These are phyloP conservation scores for Eucalyptus leucophloia DNA, from an alignment of 345 rosid species.

Conservation along the genomic window DNA sequence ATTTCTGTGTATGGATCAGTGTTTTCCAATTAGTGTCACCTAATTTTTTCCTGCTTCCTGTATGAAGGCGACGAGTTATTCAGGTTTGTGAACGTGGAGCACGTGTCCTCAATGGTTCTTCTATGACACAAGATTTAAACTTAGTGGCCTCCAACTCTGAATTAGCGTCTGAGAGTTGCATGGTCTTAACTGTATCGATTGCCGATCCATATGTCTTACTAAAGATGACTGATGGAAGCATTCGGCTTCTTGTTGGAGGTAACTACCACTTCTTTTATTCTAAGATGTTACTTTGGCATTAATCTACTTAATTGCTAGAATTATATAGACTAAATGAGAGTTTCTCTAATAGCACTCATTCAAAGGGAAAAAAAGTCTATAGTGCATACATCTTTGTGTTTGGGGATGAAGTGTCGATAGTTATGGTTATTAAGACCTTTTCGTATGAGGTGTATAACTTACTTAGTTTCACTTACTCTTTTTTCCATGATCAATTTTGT, in stretches of 20 bases:
- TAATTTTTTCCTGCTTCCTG: neutral
- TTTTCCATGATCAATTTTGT: neutral
- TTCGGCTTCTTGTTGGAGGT: constrained; percentile 94
- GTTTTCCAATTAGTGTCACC: neutral
- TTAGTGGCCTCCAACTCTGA: constrained; percentile 66
- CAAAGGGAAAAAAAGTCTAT: neutral
- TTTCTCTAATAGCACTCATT: neutral
- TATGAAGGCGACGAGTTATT: constrained; percentile 81
- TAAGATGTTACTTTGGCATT: neutral
- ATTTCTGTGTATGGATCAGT: neutral
- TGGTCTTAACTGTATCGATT: constrained; percentile 75
- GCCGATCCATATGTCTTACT: constrained; percentile 88
- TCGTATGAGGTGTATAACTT: neutral
- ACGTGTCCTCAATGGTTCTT: constrained; percentile 92
- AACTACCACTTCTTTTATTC: neutral
- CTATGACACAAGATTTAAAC: constrained; percentile 87
- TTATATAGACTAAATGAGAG: neutral
- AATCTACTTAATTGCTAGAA: neutral
- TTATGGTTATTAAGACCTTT: neutral
- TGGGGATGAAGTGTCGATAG: neutral
- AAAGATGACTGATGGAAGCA: constrained; percentile 84
- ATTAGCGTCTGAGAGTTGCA: constrained; percentile 53
- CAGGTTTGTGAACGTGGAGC: constrained; percentile 92
- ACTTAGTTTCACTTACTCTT: neutral
- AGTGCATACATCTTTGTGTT: neutral